Conservation (phyloP, 148 eudicot species). For the Chenopodium berlandieri region DNA sequence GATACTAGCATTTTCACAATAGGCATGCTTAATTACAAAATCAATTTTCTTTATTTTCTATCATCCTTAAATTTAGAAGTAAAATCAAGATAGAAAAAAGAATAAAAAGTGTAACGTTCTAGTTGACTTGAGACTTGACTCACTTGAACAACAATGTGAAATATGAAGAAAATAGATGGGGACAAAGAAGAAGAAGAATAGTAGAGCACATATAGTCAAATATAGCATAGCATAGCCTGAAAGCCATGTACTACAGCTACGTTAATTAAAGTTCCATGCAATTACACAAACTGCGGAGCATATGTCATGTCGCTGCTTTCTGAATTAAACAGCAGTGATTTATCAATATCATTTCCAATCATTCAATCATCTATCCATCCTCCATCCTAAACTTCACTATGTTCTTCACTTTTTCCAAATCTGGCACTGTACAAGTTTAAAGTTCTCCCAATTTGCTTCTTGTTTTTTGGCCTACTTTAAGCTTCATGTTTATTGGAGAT, state of each 20-base stretch:
- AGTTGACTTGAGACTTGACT: neutral
- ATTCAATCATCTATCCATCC: neutral
- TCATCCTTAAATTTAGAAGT: too few species aligned
- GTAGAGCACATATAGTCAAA: neutral
- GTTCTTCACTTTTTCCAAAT: constrained; percentile 5
- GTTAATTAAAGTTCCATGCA: neutral
- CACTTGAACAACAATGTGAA: neutral
- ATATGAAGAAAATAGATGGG: neutral
- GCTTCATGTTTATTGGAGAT: too few species aligned
- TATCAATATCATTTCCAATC: constrained; percentile 8
- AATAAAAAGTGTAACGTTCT: neutral
- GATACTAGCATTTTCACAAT: too few species aligned
- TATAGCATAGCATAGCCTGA: neutral
- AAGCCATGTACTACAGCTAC: neutral
- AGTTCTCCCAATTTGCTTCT: neutral
- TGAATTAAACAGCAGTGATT: neutral
- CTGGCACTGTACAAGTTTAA: neutral
- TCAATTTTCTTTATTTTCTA: too few species aligned
- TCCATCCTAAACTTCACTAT: neutral
- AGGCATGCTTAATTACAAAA: too few species aligned
- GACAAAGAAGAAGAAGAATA: neutral
- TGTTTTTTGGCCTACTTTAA: neutral
- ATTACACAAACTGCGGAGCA: neutral
- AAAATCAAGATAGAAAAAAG: too few species aligned
- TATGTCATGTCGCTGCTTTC: neutral